These are phyloP conservation scores for Aureococcus anophagefferens DNA, from an alignment of 108 stramenopile species.

Conservation along the genomic window DNA sequence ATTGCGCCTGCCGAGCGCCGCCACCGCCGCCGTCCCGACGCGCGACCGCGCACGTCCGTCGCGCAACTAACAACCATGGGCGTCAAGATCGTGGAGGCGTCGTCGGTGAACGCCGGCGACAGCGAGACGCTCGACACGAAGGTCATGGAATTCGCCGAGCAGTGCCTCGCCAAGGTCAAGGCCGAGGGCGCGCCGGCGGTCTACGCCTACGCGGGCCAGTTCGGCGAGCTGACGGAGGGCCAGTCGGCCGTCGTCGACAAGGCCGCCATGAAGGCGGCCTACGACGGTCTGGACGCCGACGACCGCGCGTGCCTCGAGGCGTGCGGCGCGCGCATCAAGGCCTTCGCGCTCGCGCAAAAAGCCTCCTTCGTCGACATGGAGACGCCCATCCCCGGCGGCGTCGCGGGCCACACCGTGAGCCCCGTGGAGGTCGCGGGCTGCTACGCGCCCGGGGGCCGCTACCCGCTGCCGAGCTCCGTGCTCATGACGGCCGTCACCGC, in stretches of 20 bases:
- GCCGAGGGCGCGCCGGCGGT: too few relatives aligned
- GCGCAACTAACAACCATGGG: too few relatives aligned
- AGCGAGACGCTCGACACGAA: too few relatives aligned
- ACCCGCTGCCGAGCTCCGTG: slow-evolving; percentile 91
- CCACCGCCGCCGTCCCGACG: too few relatives aligned
- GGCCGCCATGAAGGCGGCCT: slow-evolving; percentile 38
- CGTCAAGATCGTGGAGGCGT: too few relatives aligned
- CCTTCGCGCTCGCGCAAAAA: slow-evolving; percentile 83
- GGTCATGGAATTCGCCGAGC: too few relatives aligned
- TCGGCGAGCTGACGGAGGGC: neutral
- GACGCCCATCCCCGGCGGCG: slow-evolving; percentile 85
- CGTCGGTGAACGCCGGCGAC: too few relatives aligned
- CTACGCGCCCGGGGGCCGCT: slow-evolving; percentile 97
- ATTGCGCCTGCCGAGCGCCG: too few relatives aligned
- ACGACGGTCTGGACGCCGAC: slow-evolving; percentile 42
- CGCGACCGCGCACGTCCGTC: too few relatives aligned
- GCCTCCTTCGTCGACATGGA: slow-evolving; percentile 65
- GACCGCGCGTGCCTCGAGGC: slow-evolving; percentile 60
- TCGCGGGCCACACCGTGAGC: slow-evolving; percentile 88
- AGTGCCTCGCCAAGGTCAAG: too few relatives aligned
- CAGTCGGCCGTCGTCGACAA: neutral
- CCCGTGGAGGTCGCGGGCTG: slow-evolving; percentile 89
- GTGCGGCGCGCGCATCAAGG: slow-evolving; percentile 65
- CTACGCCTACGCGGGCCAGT: too few relatives aligned
- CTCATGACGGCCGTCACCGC: slow-evolving; percentile 97